phyloP scores from a whole-genome alignment of 139 green algal genomes.

The Microglena sp. region DNA sequence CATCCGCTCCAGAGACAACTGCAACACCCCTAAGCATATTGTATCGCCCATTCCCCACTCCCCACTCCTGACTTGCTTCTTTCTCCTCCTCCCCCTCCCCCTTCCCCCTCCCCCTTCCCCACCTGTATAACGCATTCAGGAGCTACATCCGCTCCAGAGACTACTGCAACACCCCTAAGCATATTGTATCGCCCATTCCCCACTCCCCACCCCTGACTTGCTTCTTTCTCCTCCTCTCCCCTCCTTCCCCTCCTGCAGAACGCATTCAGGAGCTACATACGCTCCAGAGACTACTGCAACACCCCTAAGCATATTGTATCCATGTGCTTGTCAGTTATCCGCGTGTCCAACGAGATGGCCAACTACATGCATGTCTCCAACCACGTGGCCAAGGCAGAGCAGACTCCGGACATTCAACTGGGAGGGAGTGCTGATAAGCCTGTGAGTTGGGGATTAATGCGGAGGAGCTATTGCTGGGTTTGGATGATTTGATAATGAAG shows the following conservation, averaged over 20 bases:
- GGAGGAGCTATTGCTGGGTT: background rate
- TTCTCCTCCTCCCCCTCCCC: background rate
- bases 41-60: slow-evolving; percentile 13
- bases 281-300: slow-evolving; percentile 88
- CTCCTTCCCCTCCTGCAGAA: slow-evolving; percentile 24
- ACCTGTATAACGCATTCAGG: slow-evolving; percentile 68
- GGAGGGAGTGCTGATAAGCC: no score
- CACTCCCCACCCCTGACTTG: no score
- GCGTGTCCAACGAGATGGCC: slow-evolving; percentile 61
- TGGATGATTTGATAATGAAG: no score
- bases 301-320: slow-evolving; percentile 69
- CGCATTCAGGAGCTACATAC: slow-evolving; percentile 84
- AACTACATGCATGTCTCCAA: slow-evolving; percentile 78
- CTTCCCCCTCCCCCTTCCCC: background rate
- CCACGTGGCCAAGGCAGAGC: slow-evolving; percentile 81
- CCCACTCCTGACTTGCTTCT: background rate
- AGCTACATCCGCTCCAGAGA: slow-evolving; percentile 79
- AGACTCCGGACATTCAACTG: slow-evolving; percentile 35
- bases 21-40: slow-evolving; percentile 77
- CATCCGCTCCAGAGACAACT: slow-evolving; percentile 82
- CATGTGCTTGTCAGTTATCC: slow-evolving; percentile 84
- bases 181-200: no score
- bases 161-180: slow-evolving; percentile 84
- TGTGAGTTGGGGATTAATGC: background rate
- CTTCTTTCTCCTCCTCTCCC: background rate